These are phyloP conservation scores for Ceratobasidium sp. DNA, from an alignment of 1,284 basidiomycete genomes.

Conservation along the genomic window DNA sequence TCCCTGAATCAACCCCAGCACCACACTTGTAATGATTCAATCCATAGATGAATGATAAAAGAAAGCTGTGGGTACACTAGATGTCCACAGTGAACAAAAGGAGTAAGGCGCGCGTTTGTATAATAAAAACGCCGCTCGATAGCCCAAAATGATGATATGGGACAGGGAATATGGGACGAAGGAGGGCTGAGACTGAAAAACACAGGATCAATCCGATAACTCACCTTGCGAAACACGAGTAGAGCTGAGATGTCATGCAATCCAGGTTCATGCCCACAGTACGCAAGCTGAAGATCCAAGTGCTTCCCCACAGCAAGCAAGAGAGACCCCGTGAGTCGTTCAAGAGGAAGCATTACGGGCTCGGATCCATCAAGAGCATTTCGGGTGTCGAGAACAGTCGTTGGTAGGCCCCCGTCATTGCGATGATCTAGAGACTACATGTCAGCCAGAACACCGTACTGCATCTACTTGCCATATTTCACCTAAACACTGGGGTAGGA, in stretches of 20 bases:
- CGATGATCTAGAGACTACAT: slow-evolving; percentile 27
- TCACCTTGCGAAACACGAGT: slow-evolving; percentile 76
- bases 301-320: slow-evolving; percentile 61
- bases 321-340: slow-evolving; percentile 53
- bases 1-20: slow-evolving; percentile 10
- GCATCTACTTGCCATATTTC: slow-evolving; percentile 23
- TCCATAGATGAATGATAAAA: slow-evolving; percentile 1
- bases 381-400: slow-evolving; percentile 42
- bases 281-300: slow-evolving; percentile 61
- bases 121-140: slow-evolving; percentile 2
- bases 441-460: slow-evolving; percentile 8
- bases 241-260: slow-evolving; percentile 67
- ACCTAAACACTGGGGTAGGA: slow-evolving; percentile 34
- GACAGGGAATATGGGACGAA: slow-evolving; percentile 20
- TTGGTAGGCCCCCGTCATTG: slow-evolving; percentile 42
- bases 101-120: not conserved
- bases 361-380: slow-evolving; percentile 65
- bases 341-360: slow-evolving; percentile 62
- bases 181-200: slow-evolving; percentile 24
- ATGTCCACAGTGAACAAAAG: not conserved
- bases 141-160: slow-evolving; percentile 28
- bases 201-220: slow-evolving; percentile 47
- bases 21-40: not conserved
- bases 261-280: slow-evolving; percentile 64
- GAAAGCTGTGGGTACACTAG: slow-evolving; percentile 1